phyloP scores from a whole-genome alignment of 1,284 basidiomycete genomes.

The Cryptococcus sp. region DNA sequence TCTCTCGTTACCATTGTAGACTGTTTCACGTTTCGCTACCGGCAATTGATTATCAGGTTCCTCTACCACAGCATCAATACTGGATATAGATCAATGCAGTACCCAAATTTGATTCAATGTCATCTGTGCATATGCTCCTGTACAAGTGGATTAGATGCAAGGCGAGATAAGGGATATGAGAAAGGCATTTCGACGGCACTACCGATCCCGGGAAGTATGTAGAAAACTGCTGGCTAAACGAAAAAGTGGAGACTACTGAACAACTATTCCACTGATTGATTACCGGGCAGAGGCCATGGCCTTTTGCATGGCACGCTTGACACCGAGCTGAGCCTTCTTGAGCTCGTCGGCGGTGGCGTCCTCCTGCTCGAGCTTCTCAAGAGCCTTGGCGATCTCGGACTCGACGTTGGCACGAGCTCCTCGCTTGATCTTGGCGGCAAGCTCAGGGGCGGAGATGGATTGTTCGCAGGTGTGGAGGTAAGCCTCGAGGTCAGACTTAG shows the following conservation, averaged over 20 bases:
- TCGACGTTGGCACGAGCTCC: slow-evolving; percentile 90
- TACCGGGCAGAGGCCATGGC: slow-evolving; percentile 60
- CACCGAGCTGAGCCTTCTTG: slow-evolving; percentile 85
- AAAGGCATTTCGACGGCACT: too few relatives aligned
- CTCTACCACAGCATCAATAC: too few relatives aligned
- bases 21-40: too few relatives aligned
- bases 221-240: too few relatives aligned
- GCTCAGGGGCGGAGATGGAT: slow-evolving; percentile 67
- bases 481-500: slow-evolving; percentile 92
- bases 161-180: too few relatives aligned
- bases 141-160: too few relatives aligned
- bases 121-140: too few relatives aligned
- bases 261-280: slow-evolving; percentile 9
- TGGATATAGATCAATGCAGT: too few relatives aligned
- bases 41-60: too few relatives aligned
- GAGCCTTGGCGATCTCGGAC: slow-evolving; percentile 89
- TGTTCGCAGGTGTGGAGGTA: slow-evolving; percentile 82
- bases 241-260: neutral
- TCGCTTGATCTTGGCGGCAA: slow-evolving; percentile 95
- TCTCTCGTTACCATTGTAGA: too few relatives aligned
- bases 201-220: too few relatives aligned
- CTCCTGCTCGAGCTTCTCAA: slow-evolving; percentile 96
- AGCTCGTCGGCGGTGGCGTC: slow-evolving; percentile 88
- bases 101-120: too few relatives aligned
- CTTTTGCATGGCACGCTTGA: slow-evolving; percentile 95